These are phyloP conservation scores for Suillus alpinus DNA, from an alignment of 768 basidiomycete genomes.

Conservation along the genomic window DNA sequence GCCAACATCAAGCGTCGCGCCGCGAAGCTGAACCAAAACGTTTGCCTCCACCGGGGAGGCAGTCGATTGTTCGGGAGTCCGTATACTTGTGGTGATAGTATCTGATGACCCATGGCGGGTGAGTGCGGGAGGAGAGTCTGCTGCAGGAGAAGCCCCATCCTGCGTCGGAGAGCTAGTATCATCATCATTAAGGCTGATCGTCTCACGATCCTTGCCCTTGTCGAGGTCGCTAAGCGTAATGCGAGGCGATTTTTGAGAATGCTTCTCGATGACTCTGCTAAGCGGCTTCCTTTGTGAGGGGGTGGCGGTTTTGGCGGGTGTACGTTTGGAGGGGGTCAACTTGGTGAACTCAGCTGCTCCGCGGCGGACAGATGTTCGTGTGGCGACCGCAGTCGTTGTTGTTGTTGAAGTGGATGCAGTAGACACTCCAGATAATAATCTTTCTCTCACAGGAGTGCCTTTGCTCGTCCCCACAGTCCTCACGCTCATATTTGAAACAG, in stretches of 20 bases:
- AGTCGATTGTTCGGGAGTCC: conserved; percentile 21
- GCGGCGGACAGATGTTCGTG: conserved; percentile 25
- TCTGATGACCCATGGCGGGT: conserved; percentile 24
- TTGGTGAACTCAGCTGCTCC: conserved; percentile 17
- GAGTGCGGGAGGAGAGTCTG: conserved; percentile 14
- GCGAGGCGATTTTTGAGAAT: neutral
- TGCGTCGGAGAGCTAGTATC: neutral
- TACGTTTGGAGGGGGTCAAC: conserved; percentile 17
- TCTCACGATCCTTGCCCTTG: conserved; percentile 5
- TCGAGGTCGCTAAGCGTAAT: conserved; percentile 3
- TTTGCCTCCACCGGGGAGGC: conserved; percentile 20
- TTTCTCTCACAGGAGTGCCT: conserved; percentile 10
- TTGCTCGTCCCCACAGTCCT: conserved; percentile 27
- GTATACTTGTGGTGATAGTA: conserved; percentile 23
- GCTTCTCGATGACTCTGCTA: conserved; percentile 10
- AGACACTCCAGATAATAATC: conserved; percentile 28
- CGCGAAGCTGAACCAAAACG: conserved; percentile 37
- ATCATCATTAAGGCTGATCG: neutral
- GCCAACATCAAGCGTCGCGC: conserved; percentile 78
- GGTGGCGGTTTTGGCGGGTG: neutral
- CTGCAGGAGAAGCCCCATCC: neutral
- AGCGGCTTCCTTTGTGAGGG: conserved; percentile 9
- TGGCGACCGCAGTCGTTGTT: neutral
- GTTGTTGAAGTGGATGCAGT: conserved; percentile 11
- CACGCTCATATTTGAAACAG: conserved; percentile 28